Base-by-base conservation (phyloP, 148 eudicot genomes). In the Talinum fruticosum region DNA sequence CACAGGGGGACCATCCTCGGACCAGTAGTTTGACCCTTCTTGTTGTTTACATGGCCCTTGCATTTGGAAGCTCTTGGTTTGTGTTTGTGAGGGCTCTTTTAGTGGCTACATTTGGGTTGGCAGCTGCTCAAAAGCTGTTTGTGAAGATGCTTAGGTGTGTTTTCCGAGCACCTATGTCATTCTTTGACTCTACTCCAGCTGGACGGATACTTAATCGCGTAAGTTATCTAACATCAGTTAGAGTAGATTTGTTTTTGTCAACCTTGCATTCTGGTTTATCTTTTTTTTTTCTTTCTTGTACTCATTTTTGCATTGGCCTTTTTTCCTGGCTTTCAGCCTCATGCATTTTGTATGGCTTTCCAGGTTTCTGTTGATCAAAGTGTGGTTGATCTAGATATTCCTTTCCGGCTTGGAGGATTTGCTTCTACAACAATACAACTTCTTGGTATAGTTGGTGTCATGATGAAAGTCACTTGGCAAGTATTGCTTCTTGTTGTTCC, bases 281-380 rank as follows among this genome's bases (percentile, higher is more conserved):
- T 61, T 13, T 28, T 35, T 32, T 67, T 69, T n/a, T n/a, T n/a
- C n/a, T 73, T 67, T 69, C 21, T 5, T 47, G 30, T 82, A 33
- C 68, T 67, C 28, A 64, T 78, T 76, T 62, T 8, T 59, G 23
- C 66, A 38, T 73, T n/a, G 33, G 32, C 51, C 21, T 68, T 7
- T 49, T 41, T 18, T 4, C 59, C 23, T 4, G 2, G 37, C 12
- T 28, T 62, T 83, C 68, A 28, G 41, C 75, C 54, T 78, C 26
- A 75, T 28, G 66, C 76, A 74, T 26, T 71, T 51, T 45, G 29
- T 77, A 35, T 82, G 51, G 74, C 69, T 72, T 75, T 13, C 30
- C 94, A 95, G 99, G 99, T 93, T 32, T 95, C 99, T 37, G 79
- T 91, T 82, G 99, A 95, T 87, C 97, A 92, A 89, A 95, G 99